Evolutionary conservation across 139 green algal genomes (phyloP).

Genomic region (Coelastrella sp.): DNA sequence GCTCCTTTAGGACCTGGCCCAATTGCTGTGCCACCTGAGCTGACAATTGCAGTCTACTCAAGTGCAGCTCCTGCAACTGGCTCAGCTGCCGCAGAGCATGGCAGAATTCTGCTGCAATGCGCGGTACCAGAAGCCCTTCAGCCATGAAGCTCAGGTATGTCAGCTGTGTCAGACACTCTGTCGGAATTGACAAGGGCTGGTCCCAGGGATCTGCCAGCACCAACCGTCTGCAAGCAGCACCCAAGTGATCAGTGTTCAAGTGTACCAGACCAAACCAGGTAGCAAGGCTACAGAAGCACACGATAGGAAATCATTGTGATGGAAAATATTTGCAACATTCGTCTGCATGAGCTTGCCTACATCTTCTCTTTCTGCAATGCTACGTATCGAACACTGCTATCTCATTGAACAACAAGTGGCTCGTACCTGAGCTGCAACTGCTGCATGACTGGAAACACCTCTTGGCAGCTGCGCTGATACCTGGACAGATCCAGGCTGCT

Average conservation of each 20-base stretch:
- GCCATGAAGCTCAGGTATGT: slow-evolving; percentile 35
- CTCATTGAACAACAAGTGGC: too few species aligned
- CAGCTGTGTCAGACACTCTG: slow-evolving; percentile 13
- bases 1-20: background rate
- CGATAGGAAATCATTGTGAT: too few species aligned
- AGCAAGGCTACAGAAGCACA: too few species aligned
- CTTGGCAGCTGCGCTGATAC: slow-evolving; percentile 24
- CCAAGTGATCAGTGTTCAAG: too few species aligned
- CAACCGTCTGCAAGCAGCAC: slow-evolving; percentile 19
- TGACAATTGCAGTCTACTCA: slow-evolving; percentile 33
- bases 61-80: slow-evolving; percentile 1
- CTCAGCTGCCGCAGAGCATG: background rate
- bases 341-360: too few species aligned
- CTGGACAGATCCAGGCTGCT: slow-evolving; percentile 39
- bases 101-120: slow-evolving; percentile 23
- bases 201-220: slow-evolving; percentile 41
- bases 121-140: slow-evolving; percentile 37
- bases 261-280: too few species aligned
- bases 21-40: background rate
- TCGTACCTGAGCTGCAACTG: slow-evolving; percentile 44
- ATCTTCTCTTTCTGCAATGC: too few species aligned
- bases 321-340: too few species aligned
- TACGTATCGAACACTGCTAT: too few species aligned
- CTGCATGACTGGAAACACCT: slow-evolving; percentile 4
- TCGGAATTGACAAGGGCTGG: background rate